These are phyloP conservation scores for Recurvomyces mirabilis DNA, from an alignment of 495 filamentous ascomycete species.

Conservation along the genomic window DNA sequence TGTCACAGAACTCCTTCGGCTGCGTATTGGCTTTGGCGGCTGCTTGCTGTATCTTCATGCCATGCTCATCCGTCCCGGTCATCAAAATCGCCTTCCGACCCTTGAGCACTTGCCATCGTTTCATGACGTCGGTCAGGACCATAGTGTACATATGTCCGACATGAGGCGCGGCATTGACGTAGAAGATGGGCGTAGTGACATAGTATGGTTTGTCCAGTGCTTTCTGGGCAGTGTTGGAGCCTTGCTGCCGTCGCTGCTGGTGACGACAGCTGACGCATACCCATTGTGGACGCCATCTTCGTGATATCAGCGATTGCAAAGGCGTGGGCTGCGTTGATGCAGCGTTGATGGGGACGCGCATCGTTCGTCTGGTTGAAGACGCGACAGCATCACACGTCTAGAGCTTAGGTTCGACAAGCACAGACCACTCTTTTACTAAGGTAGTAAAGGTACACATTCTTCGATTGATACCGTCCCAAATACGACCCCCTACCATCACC, in stretches of 20 bases:
- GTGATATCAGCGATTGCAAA: slow-evolving; percentile 16
- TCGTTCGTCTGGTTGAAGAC: no score
- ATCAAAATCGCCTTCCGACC: slow-evolving; percentile 62
- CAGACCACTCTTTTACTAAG: no score
- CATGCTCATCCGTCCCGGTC: slow-evolving; percentile 97
- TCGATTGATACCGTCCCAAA: neutral
- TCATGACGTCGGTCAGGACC: slow-evolving; percentile 80
- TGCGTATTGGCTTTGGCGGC: slow-evolving; percentile 53
- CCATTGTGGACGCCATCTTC: slow-evolving; percentile 23
- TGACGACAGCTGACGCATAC: slow-evolving; percentile 14
- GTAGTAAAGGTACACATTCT: no score
- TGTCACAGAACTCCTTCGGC: slow-evolving; percentile 53
- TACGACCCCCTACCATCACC: no score
- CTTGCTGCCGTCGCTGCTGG: neutral
- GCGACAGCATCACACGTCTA: no score
- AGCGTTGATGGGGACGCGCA: neutral
- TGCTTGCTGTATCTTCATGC: slow-evolving; percentile 91
- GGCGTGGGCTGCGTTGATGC: slow-evolving; percentile 5
- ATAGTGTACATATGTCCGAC: slow-evolving; percentile 91
- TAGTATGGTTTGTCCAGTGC: slow-evolving; percentile 67
- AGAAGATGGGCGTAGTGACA: slow-evolving; percentile 95
- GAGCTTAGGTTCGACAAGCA: no score
- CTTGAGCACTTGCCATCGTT: slow-evolving; percentile 77
- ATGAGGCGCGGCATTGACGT: slow-evolving; percentile 94
- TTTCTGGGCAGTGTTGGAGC: no score